A percentile compares a stretch with the other conserved stretches of the same genome.
Evolutionary conservation across 1,284 basidiomycete species (phyloP).

Genomic region (Leccinum subrobustum): DNA sequence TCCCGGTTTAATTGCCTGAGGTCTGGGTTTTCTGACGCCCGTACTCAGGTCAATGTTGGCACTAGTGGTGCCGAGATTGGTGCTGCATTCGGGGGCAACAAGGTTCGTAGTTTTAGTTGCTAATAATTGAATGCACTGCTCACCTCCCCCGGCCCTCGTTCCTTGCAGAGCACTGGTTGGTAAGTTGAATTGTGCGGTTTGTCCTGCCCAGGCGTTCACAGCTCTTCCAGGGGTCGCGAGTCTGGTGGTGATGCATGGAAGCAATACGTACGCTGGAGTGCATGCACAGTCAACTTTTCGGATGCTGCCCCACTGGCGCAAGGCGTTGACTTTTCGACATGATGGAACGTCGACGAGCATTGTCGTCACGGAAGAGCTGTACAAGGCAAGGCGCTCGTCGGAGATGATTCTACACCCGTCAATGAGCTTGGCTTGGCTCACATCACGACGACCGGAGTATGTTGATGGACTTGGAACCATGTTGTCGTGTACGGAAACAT

Average conservation of each 20-base stretch:
- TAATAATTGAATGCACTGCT: conserved; percentile 17
- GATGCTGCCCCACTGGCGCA: conserved; percentile 87
- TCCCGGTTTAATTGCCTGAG: conserved; percentile 9
- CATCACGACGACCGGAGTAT: conserved; percentile 26
- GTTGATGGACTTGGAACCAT: conserved; percentile 9
- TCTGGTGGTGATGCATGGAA: conserved; percentile 97
- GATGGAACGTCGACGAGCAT: conserved; percentile 20
- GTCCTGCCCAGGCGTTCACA: conserved; percentile 9
- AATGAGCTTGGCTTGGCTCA: conserved; percentile 19
- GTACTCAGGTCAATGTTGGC: conserved; percentile 78
- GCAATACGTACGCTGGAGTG: conserved; percentile 86
- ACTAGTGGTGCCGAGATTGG: conserved; percentile 95
- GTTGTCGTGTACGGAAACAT: conserved; percentile 14
- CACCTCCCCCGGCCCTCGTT: conserved; percentile 1
- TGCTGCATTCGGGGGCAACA: conserved; percentile 91
- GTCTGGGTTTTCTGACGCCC: conserved; percentile 6
- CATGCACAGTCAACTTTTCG: conserved; percentile 93
- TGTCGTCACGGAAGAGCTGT: conserved; percentile 4
- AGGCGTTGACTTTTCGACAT: conserved; percentile 78
- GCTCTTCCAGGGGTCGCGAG: conserved; percentile 80
- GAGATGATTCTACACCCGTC: conserved; percentile 19
- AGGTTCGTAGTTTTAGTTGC: conserved; percentile 47
- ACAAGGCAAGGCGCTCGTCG: conserved; percentile 11
- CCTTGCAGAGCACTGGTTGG: conserved; percentile 75
- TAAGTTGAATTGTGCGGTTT: conserved; percentile 35